Conservation (phyloP, 2,329 filamentous ascomycete genomes). For the Talaromyces rugulosus region DNA sequence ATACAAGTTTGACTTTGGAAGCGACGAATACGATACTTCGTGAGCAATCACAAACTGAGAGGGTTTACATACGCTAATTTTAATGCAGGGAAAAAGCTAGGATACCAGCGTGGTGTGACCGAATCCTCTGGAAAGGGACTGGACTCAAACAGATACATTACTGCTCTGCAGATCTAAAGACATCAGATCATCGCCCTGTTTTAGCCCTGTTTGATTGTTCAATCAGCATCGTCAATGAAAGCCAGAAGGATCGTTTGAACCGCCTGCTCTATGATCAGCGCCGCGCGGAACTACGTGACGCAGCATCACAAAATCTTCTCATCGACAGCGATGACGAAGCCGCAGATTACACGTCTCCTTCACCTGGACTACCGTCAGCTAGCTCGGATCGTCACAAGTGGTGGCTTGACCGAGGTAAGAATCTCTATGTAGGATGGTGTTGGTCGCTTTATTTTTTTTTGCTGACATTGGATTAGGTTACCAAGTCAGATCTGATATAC, state of each 20-base stretch:
- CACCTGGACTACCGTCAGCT: slow-evolving; percentile 66
- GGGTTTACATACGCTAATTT: slow-evolving; percentile 25
- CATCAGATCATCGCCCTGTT: slow-evolving; percentile 95
- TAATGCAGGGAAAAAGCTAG: slow-evolving; percentile 74
- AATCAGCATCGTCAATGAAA: slow-evolving; percentile 76
- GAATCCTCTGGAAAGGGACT: slow-evolving; percentile 79
- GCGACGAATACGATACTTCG: slow-evolving; percentile 87
- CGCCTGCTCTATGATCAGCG: slow-evolving; percentile 68
- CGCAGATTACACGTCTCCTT: slow-evolving; percentile 75
- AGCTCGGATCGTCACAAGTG: slow-evolving; percentile 61
- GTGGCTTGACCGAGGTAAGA: slow-evolving; percentile 60
- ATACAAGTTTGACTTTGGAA: slow-evolving; percentile 91
- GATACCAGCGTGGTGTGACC: slow-evolving; percentile 96
- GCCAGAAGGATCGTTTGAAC: slow-evolving; percentile 66
- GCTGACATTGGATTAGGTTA: slow-evolving; percentile 46
- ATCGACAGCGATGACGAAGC: slow-evolving; percentile 57
- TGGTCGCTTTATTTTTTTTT: slow-evolving; percentile 1
- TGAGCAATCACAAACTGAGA: slow-evolving; percentile 39
- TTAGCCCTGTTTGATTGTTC: slow-evolving; percentile 83
- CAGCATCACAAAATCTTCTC: neutral
- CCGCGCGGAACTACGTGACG: slow-evolving; percentile 53
- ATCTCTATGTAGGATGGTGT: slow-evolving; percentile 14
- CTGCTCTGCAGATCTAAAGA: slow-evolving; percentile 72
- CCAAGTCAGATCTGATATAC: slow-evolving; percentile 68
- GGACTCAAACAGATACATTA: slow-evolving; percentile 82